phyloP scores from a whole-genome alignment of 306 rosid genomes.

The Cicer cuneatum region DNA sequence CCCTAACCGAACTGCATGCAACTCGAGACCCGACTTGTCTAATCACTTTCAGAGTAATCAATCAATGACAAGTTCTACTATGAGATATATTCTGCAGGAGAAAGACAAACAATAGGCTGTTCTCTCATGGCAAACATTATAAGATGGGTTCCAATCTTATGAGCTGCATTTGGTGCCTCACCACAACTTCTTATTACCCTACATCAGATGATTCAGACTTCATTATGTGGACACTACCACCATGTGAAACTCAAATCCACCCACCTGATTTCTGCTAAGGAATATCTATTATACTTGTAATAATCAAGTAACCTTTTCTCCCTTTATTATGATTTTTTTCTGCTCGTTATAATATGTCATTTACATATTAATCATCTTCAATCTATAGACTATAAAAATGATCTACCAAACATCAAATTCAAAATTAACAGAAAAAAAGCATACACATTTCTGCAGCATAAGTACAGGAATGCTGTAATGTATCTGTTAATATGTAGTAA shows the following conservation, averaged over 20 bases:
- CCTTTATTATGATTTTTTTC: neutral
- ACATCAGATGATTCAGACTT: constrained; percentile 49
- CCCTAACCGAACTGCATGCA: too few relatives aligned
- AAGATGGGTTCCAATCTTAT: too few relatives aligned
- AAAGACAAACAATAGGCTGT: too few relatives aligned
- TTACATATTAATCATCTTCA: neutral
- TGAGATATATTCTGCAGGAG: too few relatives aligned
- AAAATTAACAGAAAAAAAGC: too few relatives aligned
- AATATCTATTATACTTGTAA: neutral
- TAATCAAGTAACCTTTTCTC: neutral
- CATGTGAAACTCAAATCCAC: constrained; percentile 55
- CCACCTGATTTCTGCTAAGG: neutral
- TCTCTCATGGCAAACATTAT: too few relatives aligned
- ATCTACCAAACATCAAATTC: neutral
- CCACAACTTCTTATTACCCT: neutral
- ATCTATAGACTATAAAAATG: neutral
- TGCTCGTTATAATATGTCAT: neutral
- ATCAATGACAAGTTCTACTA: too few relatives aligned
- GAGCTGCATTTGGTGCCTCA: too few relatives aligned
- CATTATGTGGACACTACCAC: constrained; percentile 32
- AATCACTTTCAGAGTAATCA: too few relatives aligned
- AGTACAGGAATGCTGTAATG: neutral
- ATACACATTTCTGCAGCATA: neutral
- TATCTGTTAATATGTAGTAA: constrained; percentile 6
- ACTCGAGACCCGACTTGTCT: too few relatives aligned